Percentiles rank a stretch among this genome's conserved stretches.
phyloP scores from a whole-genome alignment of 164 flowering plant genomes.

The Pachysandra terminalis region DNA sequence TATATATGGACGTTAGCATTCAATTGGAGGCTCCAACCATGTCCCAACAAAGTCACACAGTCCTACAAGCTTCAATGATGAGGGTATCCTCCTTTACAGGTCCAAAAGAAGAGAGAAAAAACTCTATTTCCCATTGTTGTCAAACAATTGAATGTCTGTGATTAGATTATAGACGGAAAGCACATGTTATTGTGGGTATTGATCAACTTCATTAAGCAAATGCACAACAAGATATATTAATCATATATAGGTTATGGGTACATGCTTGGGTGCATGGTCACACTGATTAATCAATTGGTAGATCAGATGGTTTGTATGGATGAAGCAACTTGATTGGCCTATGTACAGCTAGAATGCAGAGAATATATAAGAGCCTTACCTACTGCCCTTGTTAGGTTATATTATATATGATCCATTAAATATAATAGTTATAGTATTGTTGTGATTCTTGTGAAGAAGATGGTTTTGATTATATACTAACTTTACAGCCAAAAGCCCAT shows the following conservation, averaged over 20 bases:
- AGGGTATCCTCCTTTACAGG: background rate
- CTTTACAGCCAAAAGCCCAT: slow-evolving; percentile 22
- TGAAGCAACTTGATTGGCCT: no score
- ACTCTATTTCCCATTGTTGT: background rate
- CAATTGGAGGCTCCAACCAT: slow-evolving; percentile 15
- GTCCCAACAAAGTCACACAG: slow-evolving; percentile 22
- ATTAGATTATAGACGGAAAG: no score
- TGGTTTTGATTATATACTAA: slow-evolving; percentile 1
- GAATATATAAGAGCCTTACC: no score
- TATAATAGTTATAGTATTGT: background rate
- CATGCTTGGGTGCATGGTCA: no score
- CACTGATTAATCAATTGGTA: no score
- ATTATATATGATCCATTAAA: background rate
- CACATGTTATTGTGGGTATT: no score
- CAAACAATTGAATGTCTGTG: background rate
- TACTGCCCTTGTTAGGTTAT: no score
- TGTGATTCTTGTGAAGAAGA: background rate
- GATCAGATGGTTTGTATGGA: no score
- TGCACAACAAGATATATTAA: no score
- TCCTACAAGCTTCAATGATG: slow-evolving; percentile 21
- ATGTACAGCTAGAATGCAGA: no score
- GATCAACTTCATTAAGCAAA: no score
- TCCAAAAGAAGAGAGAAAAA: background rate
- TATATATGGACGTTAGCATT: background rate
- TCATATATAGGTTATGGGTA: no score